A percentile compares a stretch with the other conserved stretches of the same genome.
phyloP scores from a whole-genome alignment of 305 asterid species.

The Plantago rigida region DNA sequence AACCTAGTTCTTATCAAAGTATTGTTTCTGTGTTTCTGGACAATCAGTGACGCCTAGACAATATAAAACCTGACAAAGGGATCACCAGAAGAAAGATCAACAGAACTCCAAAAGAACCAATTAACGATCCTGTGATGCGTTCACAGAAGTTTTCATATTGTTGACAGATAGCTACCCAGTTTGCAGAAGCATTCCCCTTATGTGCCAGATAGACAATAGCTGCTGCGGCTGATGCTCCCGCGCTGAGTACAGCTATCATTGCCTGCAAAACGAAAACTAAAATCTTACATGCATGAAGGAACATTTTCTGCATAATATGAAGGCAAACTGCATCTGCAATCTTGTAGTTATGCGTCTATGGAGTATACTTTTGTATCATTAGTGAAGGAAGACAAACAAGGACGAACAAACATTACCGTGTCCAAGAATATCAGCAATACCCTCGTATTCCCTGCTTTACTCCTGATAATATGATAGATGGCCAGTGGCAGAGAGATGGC shows the following conservation, averaged over 20 bases:
- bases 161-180: constrained; percentile 68
- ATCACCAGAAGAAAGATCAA: constrained; percentile 37
- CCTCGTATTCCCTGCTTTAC: constrained; percentile 50
- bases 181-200: constrained; percentile 69
- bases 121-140: constrained; percentile 49
- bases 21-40: background rate
- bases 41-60: constrained; percentile 34
- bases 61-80: constrained; percentile 41
- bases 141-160: constrained; percentile 57
- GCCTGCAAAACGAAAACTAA: constrained; percentile 29
- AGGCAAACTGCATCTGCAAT: no score
- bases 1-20: no score
- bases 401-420: constrained; percentile 33
- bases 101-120: constrained; percentile 60
- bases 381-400: no score
- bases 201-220: constrained; percentile 76
- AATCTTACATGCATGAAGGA: no score
- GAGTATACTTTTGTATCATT: no score
- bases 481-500: constrained; percentile 53
- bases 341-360: no score
- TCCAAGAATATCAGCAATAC: constrained; percentile 46
- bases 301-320: no score
- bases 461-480: constrained; percentile 49
- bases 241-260: constrained; percentile 47
- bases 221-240: constrained; percentile 73